phyloP scores from a whole-genome alignment of 2,329 filamentous ascomycete genomes.

The Trichoderma asperellum region DNA sequence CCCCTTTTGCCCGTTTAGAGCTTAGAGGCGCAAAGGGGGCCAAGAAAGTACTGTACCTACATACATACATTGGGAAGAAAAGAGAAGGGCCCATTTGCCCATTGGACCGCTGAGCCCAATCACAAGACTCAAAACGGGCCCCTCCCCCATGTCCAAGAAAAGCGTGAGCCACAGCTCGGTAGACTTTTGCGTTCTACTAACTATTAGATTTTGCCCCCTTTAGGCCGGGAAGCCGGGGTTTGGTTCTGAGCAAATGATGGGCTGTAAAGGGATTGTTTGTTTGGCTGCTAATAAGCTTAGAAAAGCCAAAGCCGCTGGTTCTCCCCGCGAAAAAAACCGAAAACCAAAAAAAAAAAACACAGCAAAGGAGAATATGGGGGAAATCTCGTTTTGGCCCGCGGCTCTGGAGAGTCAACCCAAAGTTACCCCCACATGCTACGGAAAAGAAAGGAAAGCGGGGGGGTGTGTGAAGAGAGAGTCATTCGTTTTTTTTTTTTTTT shows the following conservation, averaged over 20 bases:
- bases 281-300: too few species aligned
- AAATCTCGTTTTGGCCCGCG: constrained; percentile 3
- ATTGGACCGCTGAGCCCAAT: constrained; percentile 14
- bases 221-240: constrained; percentile 3
- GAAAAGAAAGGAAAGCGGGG: background rate
- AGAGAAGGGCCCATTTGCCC: constrained; percentile 2
- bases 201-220: background rate
- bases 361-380: background rate
- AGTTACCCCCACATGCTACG: constrained; percentile 8
- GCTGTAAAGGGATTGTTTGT: too few species aligned
- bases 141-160: background rate
- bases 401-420: constrained; percentile 2
- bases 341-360: background rate
- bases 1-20: constrained; percentile 21
- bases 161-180: constrained; percentile 20
- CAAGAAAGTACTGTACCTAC: background rate
- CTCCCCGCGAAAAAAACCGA: constrained; percentile 5
- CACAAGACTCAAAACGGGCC: constrained; percentile 5
- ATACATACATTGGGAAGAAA: background rate
- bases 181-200: constrained; percentile 5
- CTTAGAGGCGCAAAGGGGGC: constrained; percentile 2
- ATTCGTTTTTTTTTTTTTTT: background rate
- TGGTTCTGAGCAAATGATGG: background rate
- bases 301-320: background rate
- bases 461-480: background rate